Conservation (phyloP, 2,329 filamentous ascomycete genomes). For the Daldinia sp. region DNA sequence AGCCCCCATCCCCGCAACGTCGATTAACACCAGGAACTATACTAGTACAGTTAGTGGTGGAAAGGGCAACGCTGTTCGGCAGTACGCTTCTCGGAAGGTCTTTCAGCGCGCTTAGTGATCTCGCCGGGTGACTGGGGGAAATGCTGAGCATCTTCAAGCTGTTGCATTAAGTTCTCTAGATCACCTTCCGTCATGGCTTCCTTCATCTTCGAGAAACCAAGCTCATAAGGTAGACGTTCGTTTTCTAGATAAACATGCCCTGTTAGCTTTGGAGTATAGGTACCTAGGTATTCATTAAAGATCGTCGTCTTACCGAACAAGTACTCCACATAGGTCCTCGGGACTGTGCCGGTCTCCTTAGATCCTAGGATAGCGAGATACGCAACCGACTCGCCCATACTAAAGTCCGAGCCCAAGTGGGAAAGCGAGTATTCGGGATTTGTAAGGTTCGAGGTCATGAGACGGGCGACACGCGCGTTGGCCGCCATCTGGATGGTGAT, state of each 20-base stretch:
- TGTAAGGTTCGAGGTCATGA: conserved; percentile 34
- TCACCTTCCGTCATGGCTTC: conserved; percentile 4
- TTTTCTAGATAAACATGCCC: conserved; percentile 9
- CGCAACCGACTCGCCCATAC: conserved; percentile 31
- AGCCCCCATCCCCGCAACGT: neutral
- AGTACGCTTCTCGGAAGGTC: neutral
- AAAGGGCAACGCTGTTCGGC: neutral
- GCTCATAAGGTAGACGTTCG: conserved; percentile 28
- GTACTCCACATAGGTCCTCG: conserved; percentile 30
- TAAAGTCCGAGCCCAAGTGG: conserved; percentile 24
- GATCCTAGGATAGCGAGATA: conserved; percentile 32
- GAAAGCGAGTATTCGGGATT: conserved; percentile 36
- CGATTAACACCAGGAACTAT: neutral
- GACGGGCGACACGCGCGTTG: conserved; percentile 29
- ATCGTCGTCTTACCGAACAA: conserved; percentile 28
- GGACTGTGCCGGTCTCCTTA: conserved; percentile 19
- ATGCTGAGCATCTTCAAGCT: conserved; percentile 4
- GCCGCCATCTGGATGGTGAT: conserved; percentile 33
- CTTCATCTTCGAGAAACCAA: conserved; percentile 17
- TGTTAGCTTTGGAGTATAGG: conserved; percentile 2
- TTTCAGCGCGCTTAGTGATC: neutral
- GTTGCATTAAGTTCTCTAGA: neutral
- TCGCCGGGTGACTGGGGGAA: conserved; percentile 24
- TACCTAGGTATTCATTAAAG: neutral
- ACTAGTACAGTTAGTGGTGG: neutral